Percentiles rank a stretch among this genome's conserved stretches.
Conservation (phyloP, 352 stramenopile species). For the Phytophthora quininea region DNA sequence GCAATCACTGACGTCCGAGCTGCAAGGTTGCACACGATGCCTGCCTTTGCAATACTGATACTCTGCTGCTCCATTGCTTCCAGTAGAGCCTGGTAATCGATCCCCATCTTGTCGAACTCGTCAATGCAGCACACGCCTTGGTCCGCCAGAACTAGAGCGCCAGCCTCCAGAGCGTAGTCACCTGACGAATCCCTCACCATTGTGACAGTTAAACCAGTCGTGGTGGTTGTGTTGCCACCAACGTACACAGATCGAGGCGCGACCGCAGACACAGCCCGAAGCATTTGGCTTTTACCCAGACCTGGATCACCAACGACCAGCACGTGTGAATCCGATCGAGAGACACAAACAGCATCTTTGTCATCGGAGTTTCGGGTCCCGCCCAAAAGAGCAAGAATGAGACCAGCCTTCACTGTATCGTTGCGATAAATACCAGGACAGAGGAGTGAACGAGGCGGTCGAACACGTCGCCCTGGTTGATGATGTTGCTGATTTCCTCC, state of each 20-base stretch:
- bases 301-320: constrained; percentile 96
- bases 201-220: constrained; percentile 96
- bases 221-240: constrained; percentile 96
- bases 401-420: constrained; percentile 96
- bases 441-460: constrained; percentile 95
- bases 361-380: constrained; percentile 84
- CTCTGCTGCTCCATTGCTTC: constrained; percentile 99
- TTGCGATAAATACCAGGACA: constrained; percentile 98
- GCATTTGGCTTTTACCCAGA: constrained; percentile 97
- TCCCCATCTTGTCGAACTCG: constrained; percentile 98
- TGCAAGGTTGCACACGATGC: constrained; percentile 96
- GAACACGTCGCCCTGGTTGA: constrained; percentile 90
- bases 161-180: constrained; percentile 92
- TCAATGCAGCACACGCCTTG: constrained; percentile 98
- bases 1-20: constrained; percentile 95
- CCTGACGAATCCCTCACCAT: constrained; percentile 94
- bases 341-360: constrained; percentile 63
- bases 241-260: constrained; percentile 96
- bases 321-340: constrained; percentile 94
- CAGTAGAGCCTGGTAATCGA: constrained; percentile 91
- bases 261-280: constrained; percentile 90
- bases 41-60: constrained; percentile 92
- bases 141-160: constrained; percentile 93
- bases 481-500: constrained; percentile 90
- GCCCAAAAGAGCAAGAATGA: constrained; percentile 95